phyloP scores from a whole-genome alignment of 306 rosid species.

The Astragalus membranaceus region DNA sequence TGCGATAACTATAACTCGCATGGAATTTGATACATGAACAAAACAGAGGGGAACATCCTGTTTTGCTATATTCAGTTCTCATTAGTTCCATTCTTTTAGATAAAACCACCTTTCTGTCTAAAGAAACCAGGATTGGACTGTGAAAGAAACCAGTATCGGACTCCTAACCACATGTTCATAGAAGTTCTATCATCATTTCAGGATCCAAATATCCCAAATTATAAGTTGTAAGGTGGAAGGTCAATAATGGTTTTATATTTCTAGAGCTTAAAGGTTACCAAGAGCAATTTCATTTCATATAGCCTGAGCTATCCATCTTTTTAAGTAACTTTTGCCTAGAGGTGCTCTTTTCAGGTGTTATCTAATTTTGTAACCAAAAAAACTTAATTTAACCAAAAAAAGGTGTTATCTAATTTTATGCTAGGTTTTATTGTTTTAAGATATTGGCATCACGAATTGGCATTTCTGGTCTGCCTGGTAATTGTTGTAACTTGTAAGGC shows the following conservation, averaged over 20 bases:
- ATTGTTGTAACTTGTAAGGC: too few relatives aligned
- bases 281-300: not conserved
- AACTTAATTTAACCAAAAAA: too few relatives aligned
- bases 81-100: not conserved
- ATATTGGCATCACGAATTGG: not conserved
- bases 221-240: not conserved
- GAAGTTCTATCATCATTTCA: not conserved
- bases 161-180: not conserved
- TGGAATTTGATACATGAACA: not conserved
- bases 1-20: not conserved
- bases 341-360: not conserved
- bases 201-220: not conserved
- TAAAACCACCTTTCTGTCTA: too few relatives aligned
- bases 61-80: not conserved
- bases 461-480: too few relatives aligned
- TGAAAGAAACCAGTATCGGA: not conserved
- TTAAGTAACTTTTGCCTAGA: not conserved
- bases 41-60: not conserved
- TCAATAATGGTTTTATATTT: not conserved
- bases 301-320: not conserved
- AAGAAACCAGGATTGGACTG: not conserved
- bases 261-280: not conserved
- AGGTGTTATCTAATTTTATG: not conserved
- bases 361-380: too few relatives aligned
- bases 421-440: not conserved